Percentiles rank a stretch among this genome's conserved stretches.
phyloP scores from a whole-genome alignment of 495 filamentous ascomycete genomes.

The Hyphodiscus hymeniophilus region DNA sequence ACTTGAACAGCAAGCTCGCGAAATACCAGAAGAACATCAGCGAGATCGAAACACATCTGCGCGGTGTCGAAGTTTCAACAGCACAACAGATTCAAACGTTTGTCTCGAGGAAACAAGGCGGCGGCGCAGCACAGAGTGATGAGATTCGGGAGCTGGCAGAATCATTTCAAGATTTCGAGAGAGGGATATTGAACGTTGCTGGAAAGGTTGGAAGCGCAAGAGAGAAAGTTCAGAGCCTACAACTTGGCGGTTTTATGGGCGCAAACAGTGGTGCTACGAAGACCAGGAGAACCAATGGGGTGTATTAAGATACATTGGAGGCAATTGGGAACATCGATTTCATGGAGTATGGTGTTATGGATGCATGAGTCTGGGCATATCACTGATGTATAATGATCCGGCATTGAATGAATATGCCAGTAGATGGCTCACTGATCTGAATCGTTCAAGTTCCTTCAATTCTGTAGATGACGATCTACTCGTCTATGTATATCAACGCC shows the following conservation, averaged over 20 bases:
- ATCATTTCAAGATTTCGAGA: conserved; percentile 70
- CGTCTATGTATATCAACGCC: too few relatives aligned
- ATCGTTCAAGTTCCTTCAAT: too few relatives aligned
- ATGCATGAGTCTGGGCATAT: conserved; percentile 10
- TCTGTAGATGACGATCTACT: too few relatives aligned
- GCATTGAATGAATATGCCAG: conserved; percentile 8
- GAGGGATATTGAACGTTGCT: conserved; percentile 68
- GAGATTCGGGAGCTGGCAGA: conserved; percentile 52
- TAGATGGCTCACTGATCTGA: too few relatives aligned
- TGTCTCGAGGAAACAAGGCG: conserved; percentile 44
- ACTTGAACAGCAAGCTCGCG: conserved; percentile 57
- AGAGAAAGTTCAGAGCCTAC: conserved; percentile 62
- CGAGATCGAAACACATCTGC: conserved; percentile 78
- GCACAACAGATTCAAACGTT: conserved; percentile 63
- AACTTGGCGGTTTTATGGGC: conserved; percentile 45
- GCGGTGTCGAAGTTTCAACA: conserved; percentile 62
- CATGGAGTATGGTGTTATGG: conserved; percentile 20
- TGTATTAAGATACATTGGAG: conserved; percentile 16
- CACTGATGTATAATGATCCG: neutral
- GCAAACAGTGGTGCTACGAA: neutral
- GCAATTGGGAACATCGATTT: neutral
- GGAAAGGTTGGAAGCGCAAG: conserved; percentile 57
- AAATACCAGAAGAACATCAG: conserved; percentile 59
- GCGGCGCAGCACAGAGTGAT: conserved; percentile 37
- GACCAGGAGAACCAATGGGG: conserved; percentile 9